Evolutionary conservation across 2,329 filamentous ascomycete species (phyloP).

Genomic region (Cladophialophora exuberans): DNA sequence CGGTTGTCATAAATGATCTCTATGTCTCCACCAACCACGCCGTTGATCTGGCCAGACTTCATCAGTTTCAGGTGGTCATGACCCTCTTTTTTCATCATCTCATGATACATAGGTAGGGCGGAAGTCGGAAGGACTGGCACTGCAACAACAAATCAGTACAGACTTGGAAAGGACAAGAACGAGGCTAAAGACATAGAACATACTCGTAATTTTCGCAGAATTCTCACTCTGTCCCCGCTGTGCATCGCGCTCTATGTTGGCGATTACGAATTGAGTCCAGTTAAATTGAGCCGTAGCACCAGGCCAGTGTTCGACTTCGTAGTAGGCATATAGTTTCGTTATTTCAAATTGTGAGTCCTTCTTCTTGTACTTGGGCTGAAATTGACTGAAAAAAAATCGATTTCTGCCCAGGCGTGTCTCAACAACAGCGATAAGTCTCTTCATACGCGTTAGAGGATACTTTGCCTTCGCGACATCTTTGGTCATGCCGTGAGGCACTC

Average conservation of each 20-base stretch:
- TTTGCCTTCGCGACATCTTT: not conserved
- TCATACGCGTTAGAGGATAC: conserved; percentile 7
- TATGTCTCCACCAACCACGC: conserved; percentile 5
- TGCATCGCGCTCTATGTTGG: conserved; percentile 22
- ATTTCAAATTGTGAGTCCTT: conserved; percentile 13
- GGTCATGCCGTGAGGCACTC: not conserved
- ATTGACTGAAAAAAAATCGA: conserved; percentile 15
- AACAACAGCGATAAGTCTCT: conserved; percentile 5
- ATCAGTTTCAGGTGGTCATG: not conserved
- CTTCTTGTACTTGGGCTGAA: not conserved
- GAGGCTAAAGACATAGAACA: not conserved
- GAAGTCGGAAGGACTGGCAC: conserved; percentile 16
- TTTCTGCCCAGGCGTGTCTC: conserved; percentile 13
- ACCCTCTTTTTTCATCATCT: conserved; percentile 13
- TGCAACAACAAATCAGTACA: not conserved
- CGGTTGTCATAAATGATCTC: not conserved
- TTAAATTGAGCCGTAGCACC: conserved; percentile 16
- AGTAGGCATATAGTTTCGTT: conserved; percentile 20
- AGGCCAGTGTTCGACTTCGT: conserved; percentile 28
- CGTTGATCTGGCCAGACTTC: conserved; percentile 2
- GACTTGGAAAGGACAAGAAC: not conserved
- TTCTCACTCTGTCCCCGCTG: not conserved
- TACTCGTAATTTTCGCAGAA: conserved; percentile 6
- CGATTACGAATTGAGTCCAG: conserved; percentile 25
- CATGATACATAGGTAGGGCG: conserved; percentile 11